Base-by-base conservation (phyloP, 768 basidiomycete genomes). In the Cyclocybe cylindracea region DNA sequence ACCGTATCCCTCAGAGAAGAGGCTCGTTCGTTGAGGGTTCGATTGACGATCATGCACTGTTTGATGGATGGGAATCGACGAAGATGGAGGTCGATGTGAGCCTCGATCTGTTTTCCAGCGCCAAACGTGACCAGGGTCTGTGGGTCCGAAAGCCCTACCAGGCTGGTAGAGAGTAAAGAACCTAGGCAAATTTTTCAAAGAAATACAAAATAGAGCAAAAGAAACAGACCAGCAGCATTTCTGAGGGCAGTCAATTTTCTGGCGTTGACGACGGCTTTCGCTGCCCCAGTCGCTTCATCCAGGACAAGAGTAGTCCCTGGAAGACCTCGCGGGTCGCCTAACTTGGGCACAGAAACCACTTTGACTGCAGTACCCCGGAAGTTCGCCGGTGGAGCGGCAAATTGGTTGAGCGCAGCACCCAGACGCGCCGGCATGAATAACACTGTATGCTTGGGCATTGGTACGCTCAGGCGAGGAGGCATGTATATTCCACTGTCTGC, bases 341-440 rank as follows among this genome's bases (percentile, higher is more conserved):
- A 57, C 3, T 68, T 71, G 0, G 93, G 93, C 1, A 93, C 77
- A 29, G 84, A 87, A 3, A 91, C 93, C n/a, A 91, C 78, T 68
- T 97, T 95, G 53, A 91, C 74, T 2, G 87, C 71, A 1, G 87
- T 87, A 2, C 84, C 84, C 7, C 64, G 58, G 10, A 66, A 54
- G 1, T 39, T 8, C 11, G 13, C 19, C 5, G 43, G 41, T 36
- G 33, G 32, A 6, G 40, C 38, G 1, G 42, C 39, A n/a, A 32
- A 13, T 36, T 37, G n/a, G 62, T 37, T 3, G 43, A 31, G 11
- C 4, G 46, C 33, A 40, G 19, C 36, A 16, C 70, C 64, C 8
- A 87, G 73, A 19, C 86, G 79, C 6, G 89, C 82, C 2, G 94
- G 92, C 94, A 96, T 96, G 68, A 93, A 89, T 2, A 97, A 73